Base-by-base conservation (phyloP, 1,284 basidiomycete species). In the Papiliotrema fonsecae region DNA sequence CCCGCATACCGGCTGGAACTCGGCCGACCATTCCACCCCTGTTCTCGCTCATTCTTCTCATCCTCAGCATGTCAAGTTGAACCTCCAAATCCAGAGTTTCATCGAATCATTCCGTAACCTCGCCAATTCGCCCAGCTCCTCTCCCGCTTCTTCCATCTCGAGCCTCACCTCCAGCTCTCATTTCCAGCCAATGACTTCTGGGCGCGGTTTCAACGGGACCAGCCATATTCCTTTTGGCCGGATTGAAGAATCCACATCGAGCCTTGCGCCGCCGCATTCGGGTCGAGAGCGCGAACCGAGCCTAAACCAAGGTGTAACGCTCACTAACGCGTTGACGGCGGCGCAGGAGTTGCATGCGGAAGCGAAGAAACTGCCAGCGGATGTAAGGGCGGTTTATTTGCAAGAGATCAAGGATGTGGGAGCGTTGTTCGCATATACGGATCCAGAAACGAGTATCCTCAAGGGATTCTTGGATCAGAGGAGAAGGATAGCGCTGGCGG, bases 391-490 rank as follows among this genome's bases (percentile, higher is more conserved):
- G 1, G 50, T 63, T 1, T 73, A 71, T 47, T 55, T 72, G 18
- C 58, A 67, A 45, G 70, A 72, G 54, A 65, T 73, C 47, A 67
- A 72, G 44, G 66, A 70, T 51, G 69, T 66, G 1, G 64, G 65
- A n/a, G 71, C 65, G 14, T 51, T 74, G 22, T 62, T 74, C 32
- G 71, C 68, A 30, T 74, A 74, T 59, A 65, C 57, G 16, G 61
- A 72, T 56, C 68, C 70, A 16, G 71, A 71, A 50, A 64, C 50
- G 26, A 70, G 69, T 52, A 62, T 66, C 7, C 52, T 73, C 31
- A 55, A 57, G 22, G 71, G 69, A 3, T 72, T 71, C 52, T 50
- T 74, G 48, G 61, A 69, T 34, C 69, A 72, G 54, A 46, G 45
- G 18, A 58, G 73, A 43, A 60, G 73, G 43, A 62, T 70, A 3